These are phyloP conservation scores for Agaricus subrufescens DNA, from an alignment of 768 basidiomycete genomes.

Conservation along the genomic window DNA sequence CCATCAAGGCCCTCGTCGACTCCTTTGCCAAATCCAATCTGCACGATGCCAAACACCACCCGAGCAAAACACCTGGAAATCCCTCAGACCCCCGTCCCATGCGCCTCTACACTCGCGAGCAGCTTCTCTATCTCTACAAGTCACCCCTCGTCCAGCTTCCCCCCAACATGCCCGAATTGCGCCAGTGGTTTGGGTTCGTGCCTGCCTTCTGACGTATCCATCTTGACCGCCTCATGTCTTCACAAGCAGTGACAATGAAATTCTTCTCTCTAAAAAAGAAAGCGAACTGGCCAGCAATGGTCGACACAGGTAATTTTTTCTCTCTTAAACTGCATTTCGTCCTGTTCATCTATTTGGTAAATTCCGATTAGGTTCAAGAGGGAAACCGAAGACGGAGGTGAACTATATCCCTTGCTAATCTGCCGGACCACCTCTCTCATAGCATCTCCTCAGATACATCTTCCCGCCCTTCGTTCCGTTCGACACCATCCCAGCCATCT, in stretches of 20 bases:
- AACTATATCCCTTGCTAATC: constrained; percentile 11
- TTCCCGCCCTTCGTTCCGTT: constrained; percentile 64
- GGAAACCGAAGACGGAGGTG: constrained; percentile 73
- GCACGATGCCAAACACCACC: not conserved
- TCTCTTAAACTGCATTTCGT: not conserved
- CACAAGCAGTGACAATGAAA: constrained; percentile 56
- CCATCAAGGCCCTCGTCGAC: constrained; percentile 16
- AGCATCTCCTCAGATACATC: constrained; percentile 29
- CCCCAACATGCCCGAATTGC: constrained; percentile 72
- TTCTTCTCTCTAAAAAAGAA: constrained; percentile 64
- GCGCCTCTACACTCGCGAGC: constrained; percentile 63
- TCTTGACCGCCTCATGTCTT: constrained; percentile 21
- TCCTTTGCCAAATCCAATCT: constrained; percentile 13
- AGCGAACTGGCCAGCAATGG: constrained; percentile 51
- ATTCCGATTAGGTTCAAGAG: constrained; percentile 56
- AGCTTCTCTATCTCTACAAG: constrained; percentile 62
- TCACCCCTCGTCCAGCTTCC: constrained; percentile 77
- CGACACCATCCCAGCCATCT: constrained; percentile 73
- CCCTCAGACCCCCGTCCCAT: constrained; percentile 37
- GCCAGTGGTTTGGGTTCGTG: constrained; percentile 87
- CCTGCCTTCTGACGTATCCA: constrained; percentile 12
- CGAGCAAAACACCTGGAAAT: not conserved
- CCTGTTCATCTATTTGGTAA: constrained; percentile 11
- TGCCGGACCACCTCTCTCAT: constrained; percentile 6
- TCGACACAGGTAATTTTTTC: constrained; percentile 43